These are phyloP conservation scores for Aspergillus piperis DNA, from an alignment of 2,329 filamentous ascomycete genomes.

Conservation along the genomic window DNA sequence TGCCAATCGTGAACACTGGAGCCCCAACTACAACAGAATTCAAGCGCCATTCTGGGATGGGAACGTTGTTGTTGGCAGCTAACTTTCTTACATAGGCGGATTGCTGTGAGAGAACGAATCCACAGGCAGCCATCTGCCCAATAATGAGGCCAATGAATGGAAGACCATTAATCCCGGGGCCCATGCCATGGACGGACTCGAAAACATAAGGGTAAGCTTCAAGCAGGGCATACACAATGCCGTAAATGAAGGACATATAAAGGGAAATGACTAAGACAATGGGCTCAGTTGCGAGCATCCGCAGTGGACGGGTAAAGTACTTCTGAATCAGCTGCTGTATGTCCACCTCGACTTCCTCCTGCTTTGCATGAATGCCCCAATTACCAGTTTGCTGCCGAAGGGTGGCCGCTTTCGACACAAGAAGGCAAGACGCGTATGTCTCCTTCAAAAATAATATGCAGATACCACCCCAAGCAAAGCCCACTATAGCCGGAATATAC, in stretches of 20 bases:
- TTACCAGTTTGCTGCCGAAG: slow-evolving; percentile 54
- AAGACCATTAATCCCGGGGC: slow-evolving; percentile 69
- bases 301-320: slow-evolving; percentile 47
- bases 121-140: slow-evolving; percentile 69
- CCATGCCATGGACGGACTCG: slow-evolving; percentile 64
- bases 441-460: slow-evolving; percentile 49
- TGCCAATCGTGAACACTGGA: slow-evolving; percentile 57
- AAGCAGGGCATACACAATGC: slow-evolving; percentile 32
- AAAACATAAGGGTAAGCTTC: slow-evolving; percentile 40
- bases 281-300: slow-evolving; percentile 40
- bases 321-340: slow-evolving; percentile 47
- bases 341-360: slow-evolving; percentile 52
- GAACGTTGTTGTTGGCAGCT: slow-evolving; percentile 62
- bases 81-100: slow-evolving; percentile 69
- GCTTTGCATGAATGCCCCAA: slow-evolving; percentile 58
- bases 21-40: slow-evolving; percentile 56
- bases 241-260: slow-evolving; percentile 37
- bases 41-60: slow-evolving; percentile 59
- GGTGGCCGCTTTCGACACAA: slow-evolving; percentile 54
- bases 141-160: slow-evolving; percentile 82
- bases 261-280: slow-evolving; percentile 38
- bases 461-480: slow-evolving; percentile 43
- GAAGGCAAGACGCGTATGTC: slow-evolving; percentile 54
- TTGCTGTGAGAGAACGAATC: slow-evolving; percentile 65
- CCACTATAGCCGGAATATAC: slow-evolving; percentile 54